These are phyloP conservation scores for Lactarius sp. DNA, from an alignment of 768 basidiomycete species.

Conservation along the genomic window DNA sequence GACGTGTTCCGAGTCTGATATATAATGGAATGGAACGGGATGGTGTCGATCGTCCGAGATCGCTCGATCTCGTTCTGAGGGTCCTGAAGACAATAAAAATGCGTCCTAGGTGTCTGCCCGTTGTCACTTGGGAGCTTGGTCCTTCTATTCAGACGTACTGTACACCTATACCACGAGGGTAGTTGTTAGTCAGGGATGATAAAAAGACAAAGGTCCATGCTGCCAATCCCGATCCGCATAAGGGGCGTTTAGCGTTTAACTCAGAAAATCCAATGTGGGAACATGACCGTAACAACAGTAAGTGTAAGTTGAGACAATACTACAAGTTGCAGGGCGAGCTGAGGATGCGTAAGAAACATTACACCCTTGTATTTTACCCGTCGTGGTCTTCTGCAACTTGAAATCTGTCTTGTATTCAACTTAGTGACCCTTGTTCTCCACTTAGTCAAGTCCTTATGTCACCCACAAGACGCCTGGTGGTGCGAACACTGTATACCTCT, in stretches of 20 bases:
- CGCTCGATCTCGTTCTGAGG: too few relatives aligned
- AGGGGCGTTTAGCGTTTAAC: too few relatives aligned
- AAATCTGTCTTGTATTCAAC: not conserved
- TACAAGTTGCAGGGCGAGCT: not conserved
- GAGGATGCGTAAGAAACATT: not conserved
- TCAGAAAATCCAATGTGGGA: too few relatives aligned
- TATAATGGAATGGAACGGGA: too few relatives aligned
- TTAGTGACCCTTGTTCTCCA: not conserved
- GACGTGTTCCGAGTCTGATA: too few relatives aligned
- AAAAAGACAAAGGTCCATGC: not conserved
- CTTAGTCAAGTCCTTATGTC: not conserved
- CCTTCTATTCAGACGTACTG: not conserved
- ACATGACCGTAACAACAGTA: too few relatives aligned
- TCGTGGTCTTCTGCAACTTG: not conserved
- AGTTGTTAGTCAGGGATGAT: not conserved
- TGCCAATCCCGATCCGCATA: too few relatives aligned
- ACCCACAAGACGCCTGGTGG: not conserved
- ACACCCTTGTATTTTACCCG: slow-evolving; percentile 1
- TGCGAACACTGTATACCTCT: not conserved
- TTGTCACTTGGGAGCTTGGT: not conserved
- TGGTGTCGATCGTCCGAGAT: too few relatives aligned
- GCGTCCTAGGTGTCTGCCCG: not conserved
- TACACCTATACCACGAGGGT: not conserved
- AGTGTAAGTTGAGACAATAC: not conserved
- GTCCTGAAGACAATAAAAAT: not conserved